Evolutionary conservation across 495 filamentous ascomycete species (phyloP).

Genomic region (Penicillium atrosanguineum): DNA sequence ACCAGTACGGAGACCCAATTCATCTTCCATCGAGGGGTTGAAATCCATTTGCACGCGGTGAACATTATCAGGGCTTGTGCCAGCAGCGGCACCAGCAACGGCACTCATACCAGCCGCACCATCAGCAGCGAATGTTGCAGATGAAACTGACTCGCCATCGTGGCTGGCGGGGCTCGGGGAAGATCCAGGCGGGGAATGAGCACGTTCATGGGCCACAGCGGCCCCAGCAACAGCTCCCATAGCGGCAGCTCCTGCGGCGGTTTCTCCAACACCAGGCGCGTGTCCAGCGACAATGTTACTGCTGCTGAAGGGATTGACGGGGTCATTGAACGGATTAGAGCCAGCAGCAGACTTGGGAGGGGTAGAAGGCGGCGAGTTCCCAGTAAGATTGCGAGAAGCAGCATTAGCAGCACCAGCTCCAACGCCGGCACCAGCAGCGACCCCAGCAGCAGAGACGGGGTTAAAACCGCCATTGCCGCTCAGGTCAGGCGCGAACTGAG

Average conservation of each 20-base stretch:
- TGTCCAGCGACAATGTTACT: conserved; percentile 6
- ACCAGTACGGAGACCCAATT: conserved; percentile 75
- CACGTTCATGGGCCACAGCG: conserved; percentile 29
- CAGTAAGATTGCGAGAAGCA: conserved; percentile 38
- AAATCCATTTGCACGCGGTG: conserved; percentile 96
- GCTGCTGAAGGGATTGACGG: conserved; percentile 52
- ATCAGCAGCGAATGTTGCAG: conserved; percentile 37
- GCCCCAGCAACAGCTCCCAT: conserved; percentile 33
- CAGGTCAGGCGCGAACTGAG: conserved; percentile 78
- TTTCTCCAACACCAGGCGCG: conserved; percentile 22
- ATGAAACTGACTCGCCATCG: conserved; percentile 30
- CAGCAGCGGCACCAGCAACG: conserved; percentile 35
- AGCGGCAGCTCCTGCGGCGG: conserved; percentile 35
- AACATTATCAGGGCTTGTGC: conserved; percentile 55
- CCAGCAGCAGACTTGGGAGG: conserved; percentile 43
- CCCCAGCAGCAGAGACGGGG: conserved; percentile 31
- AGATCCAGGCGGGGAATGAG: conserved; percentile 10
- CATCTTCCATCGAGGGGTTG: conserved; percentile 87
- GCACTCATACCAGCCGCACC: conserved; percentile 18
- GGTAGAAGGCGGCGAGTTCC: conserved; percentile 33
- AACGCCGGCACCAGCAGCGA: conserved; percentile 23
- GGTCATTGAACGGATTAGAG: conserved; percentile 45
- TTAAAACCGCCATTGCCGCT: conserved; percentile 35
- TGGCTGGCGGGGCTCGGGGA: conserved; percentile 17
- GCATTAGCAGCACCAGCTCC: conserved; percentile 29